Percentiles rank a stretch among this genome's conserved stretches.
Evolutionary conservation across 768 basidiomycete genomes (phyloP).

Genomic region (Rubroboletus satanas): DNA sequence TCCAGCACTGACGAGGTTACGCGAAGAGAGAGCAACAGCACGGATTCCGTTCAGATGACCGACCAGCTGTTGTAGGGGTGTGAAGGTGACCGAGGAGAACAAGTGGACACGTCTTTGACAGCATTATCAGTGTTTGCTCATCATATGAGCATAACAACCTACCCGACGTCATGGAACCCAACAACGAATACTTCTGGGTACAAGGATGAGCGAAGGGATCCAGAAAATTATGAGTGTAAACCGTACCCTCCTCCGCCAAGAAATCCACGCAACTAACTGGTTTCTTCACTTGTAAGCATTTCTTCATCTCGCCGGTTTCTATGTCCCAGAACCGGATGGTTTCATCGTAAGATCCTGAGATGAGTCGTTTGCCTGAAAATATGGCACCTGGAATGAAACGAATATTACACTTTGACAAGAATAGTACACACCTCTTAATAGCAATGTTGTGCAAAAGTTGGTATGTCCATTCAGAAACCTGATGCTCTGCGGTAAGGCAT

Average conservation of each 20-base stretch:
- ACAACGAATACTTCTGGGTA: constrained; percentile 79
- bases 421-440: constrained; percentile 47
- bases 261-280: constrained; percentile 90
- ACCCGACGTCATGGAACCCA: constrained; percentile 92
- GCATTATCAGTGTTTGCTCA: not conserved
- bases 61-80: constrained; percentile 76
- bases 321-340: constrained; percentile 93
- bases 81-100: constrained; percentile 82
- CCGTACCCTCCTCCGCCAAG: constrained; percentile 67
- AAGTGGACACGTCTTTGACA: constrained; percentile 73
- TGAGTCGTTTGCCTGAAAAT: constrained; percentile 61
- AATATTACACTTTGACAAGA: not conserved
- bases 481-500: constrained; percentile 71
- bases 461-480: constrained; percentile 81
- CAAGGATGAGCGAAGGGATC: constrained; percentile 4
- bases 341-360: constrained; percentile 90
- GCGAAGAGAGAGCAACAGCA: constrained; percentile 80
- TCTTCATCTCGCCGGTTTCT: constrained; percentile 59
- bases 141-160: constrained; percentile 24
- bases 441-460: constrained; percentile 81
- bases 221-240: constrained; percentile 8
- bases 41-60: constrained; percentile 89
- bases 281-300: constrained; percentile 80
- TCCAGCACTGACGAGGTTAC: constrained; percentile 83
- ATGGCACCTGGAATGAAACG: not conserved